These are phyloP conservation scores for Funneliformis mosseae DNA, from an alignment of 192 early-diverging fungal species.

Conservation along the genomic window DNA sequence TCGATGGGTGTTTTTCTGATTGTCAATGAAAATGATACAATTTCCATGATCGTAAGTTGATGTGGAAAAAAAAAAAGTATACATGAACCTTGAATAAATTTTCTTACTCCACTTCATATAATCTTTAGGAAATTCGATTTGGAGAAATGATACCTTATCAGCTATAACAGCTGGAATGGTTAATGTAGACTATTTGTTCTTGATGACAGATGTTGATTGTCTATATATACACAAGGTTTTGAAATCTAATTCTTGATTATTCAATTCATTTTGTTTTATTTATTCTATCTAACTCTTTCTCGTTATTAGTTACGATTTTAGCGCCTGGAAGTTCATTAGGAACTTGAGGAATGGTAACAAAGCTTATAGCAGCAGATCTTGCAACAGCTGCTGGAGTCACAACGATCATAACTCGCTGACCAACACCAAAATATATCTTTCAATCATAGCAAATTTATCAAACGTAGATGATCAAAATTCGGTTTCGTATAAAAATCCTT, in stretches of 20 bases:
- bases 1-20: constrained; percentile 92
- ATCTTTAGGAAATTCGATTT: constrained; percentile 88
- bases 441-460: constrained; percentile 73
- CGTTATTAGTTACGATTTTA: constrained; percentile 68
- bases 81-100: not conserved
- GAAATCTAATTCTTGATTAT: not conserved
- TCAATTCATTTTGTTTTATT: not conserved
- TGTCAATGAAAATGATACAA: constrained; percentile 99
- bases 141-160: constrained; percentile 99
- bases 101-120: not conserved
- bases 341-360: constrained; percentile 98
- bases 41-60: constrained; percentile 57
- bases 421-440: constrained; percentile 74
- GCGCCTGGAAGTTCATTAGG: constrained; percentile 87
- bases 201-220: constrained; percentile 97
- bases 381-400: constrained; percentile 91
- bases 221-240: constrained; percentile 88
- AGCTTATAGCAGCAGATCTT: constrained; percentile 96
- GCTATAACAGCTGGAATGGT: constrained; percentile 98
- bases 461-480: not conserved
- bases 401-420: constrained; percentile 85
- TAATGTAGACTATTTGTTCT: constrained; percentile 93
- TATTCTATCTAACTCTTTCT: constrained; percentile 28
- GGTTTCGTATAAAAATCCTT: not conserved
- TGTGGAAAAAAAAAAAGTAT: not conserved